Base-by-base conservation (phyloP, 2,329 filamentous ascomycete genomes). In the Laburnicola sp. region DNA sequence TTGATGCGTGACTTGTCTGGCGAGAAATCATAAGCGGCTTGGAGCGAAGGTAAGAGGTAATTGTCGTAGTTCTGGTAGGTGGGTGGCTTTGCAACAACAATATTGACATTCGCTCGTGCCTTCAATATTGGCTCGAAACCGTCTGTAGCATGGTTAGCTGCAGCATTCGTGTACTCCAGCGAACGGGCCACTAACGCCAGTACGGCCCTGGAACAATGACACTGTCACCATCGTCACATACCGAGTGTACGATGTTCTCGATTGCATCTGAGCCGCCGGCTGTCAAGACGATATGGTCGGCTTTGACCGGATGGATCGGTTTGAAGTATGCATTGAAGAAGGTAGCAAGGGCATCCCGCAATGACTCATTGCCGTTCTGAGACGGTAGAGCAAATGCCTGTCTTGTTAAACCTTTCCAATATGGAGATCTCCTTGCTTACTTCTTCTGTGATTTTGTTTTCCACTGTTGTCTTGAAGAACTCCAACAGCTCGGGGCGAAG, bases 161-260 rank as follows among this genome's bases (percentile, higher is more conserved):
- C 21, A 9, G 2, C 3, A 16, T 9, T 31, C 8, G 8, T 28
- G 10, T 4, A 10, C 4, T 2, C 3, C 23, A 9, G n/a, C 6
- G 6, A 30, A 40, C 21, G 11, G 10, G 41, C 25, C 30, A 58
- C 64, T 51, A 58, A 69, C 66, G 52, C 66, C 67, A 70, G 40
- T 60, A 61, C 11, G 67, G 67, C 1, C 67, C 67, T 5, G 66
- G 66, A 4, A 68, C 54, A n/a, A 70, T 56, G 11, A 70, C 56
- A 31, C 62, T 63, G 36, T 70, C 67, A 6, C 65, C 67, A 38
- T 67, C 64, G 26, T 69, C 65, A 45, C 67, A 70, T 2, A 70
- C 53, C 5, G 63, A 53, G 27, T 69, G 57, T 22, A 70, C 55
- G 7, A 67, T 31, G 16, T 49, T 63, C 26, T 68, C 65, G 16